Base-by-base conservation (phyloP, 768 basidiomycete genomes). In the Pisolithus sp. region DNA sequence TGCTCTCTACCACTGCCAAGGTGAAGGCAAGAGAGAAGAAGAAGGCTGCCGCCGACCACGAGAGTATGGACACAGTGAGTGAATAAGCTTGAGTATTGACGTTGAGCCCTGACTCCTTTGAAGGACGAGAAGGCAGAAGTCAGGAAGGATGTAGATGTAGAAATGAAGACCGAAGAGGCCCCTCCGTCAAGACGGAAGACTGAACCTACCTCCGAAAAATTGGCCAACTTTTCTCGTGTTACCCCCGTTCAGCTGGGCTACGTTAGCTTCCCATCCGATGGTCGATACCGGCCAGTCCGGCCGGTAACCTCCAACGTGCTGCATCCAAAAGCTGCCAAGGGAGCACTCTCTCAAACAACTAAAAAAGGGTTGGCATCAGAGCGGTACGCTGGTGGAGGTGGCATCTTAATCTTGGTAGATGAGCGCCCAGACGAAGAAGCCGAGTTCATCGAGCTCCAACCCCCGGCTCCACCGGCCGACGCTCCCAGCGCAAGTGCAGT, bases 1-100 rank as follows among this genome's bases (percentile, higher is more conserved):
- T 99, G 10, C 78, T 99, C 38, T 96, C 93, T 7, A 98, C 96
- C 0, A 99, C 96, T 2, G 95, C 93, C 0, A 95, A 92, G 68
- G 92, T 89, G n/a, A 92, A 91, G 66, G 93, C 93, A 2, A 79
- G 96, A 57, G 93, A 93, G 64, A 94, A 89, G 78, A 88, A 82
- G 61, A 93, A 96, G 69, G 90, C 88, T 41, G 88, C 81, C 39
- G 83, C 81, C 4, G 92, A 92, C 46, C 82, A 79, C 10, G 88
- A 89, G 43, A 74, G 76, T 1, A 93, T 93, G 84, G 90, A 95
- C 20, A 78, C 82, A 46, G 92, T 93, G 59, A 70, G 84, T 69
- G 38, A 41, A 1, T 34, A 10, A 8, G 4, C 34, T 46, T 5
- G 34, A 12, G 28, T n/a, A 46, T 18, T 6, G 28, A 15, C 10